Conservation (phyloP, 2,329 filamentous ascomycete species). For the Beauveria varroae region DNA sequence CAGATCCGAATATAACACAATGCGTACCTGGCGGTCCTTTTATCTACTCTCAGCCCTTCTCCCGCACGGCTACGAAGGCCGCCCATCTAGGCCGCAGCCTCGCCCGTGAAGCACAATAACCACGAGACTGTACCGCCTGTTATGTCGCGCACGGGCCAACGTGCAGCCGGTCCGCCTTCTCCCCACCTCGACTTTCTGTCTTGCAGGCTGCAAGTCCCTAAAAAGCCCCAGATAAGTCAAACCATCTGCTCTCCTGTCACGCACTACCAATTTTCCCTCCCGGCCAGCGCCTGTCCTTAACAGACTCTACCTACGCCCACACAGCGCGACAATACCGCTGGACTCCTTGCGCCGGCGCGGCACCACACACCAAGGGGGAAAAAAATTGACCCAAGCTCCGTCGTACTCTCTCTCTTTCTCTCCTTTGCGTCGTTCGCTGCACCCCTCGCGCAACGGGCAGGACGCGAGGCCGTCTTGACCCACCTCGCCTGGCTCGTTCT, state of each 20-base stretch:
- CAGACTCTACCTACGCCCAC: constrained; percentile 22
- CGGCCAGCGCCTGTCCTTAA: constrained; percentile 28
- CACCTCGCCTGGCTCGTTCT: constrained; percentile 4
- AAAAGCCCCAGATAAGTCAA: constrained; percentile 19
- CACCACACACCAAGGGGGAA: neutral
- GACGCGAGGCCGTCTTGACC: neutral
- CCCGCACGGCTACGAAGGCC: neutral
- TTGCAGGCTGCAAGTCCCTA: neutral
- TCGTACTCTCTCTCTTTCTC: neutral
- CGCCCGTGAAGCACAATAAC: neutral
- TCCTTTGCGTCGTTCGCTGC: neutral
- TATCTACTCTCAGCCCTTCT: neutral
- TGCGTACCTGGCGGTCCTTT: neutral
- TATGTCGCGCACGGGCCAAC: constrained; percentile 22
- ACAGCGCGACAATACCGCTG: neutral
- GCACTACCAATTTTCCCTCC: constrained; percentile 36
- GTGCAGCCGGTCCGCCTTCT: constrained; percentile 12
- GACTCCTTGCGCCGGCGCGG: neutral
- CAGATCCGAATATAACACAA: neutral
- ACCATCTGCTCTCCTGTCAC: constrained; percentile 16
- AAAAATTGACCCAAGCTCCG: too few species aligned
- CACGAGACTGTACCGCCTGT: neutral
- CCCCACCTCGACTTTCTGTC: neutral
- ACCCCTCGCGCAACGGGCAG: neutral
- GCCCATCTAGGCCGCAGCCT: constrained; percentile 2